Conservation (phyloP, 495 filamentous ascomycete species). For the Halenospora varia region DNA sequence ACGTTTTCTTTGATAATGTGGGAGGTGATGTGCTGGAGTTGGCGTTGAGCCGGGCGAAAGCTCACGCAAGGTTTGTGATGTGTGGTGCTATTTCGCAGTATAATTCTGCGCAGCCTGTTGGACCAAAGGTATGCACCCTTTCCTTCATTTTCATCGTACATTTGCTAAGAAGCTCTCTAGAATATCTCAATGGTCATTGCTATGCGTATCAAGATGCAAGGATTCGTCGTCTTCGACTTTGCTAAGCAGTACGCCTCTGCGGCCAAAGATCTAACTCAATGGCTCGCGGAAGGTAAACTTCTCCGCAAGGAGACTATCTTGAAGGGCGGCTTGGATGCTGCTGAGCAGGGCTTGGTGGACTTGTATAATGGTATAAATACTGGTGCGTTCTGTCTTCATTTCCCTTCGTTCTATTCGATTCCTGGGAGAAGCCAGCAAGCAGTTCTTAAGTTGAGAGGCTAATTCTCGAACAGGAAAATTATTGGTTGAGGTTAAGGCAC, state of each 20-base stretch:
- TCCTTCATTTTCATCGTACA: neutral
- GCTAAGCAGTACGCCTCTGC: slow-evolving; percentile 29
- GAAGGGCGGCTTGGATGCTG: slow-evolving; percentile 45
- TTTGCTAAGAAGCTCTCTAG: slow-evolving; percentile 5
- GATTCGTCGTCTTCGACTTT: slow-evolving; percentile 61
- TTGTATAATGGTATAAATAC: slow-evolving; percentile 54
- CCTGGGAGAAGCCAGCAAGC: neutral
- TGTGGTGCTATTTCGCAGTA: slow-evolving; percentile 53
- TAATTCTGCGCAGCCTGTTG: slow-evolving; percentile 29
- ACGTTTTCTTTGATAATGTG: slow-evolving; percentile 72
- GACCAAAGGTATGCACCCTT: slow-evolving; percentile 21
- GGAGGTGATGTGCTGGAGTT: slow-evolving; percentile 62
- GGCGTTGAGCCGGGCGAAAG: slow-evolving; percentile 51
- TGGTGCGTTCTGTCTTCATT: slow-evolving; percentile 29
- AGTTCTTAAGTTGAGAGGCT: neutral
- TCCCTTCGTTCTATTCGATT: neutral
- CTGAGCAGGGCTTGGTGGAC: slow-evolving; percentile 45
- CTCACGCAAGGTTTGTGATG: slow-evolving; percentile 54
- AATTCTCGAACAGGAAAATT: slow-evolving; percentile 14
- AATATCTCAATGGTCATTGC: slow-evolving; percentile 39
- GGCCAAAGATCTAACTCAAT: slow-evolving; percentile 42
- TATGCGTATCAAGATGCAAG: slow-evolving; percentile 48
- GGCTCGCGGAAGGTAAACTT: slow-evolving; percentile 51
- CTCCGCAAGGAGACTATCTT: slow-evolving; percentile 52
- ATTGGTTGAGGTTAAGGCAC: slow-evolving; percentile 21